Evolutionary conservation across 2,329 filamentous ascomycete species (phyloP).

Genomic region (Cordyceps militaris): DNA sequence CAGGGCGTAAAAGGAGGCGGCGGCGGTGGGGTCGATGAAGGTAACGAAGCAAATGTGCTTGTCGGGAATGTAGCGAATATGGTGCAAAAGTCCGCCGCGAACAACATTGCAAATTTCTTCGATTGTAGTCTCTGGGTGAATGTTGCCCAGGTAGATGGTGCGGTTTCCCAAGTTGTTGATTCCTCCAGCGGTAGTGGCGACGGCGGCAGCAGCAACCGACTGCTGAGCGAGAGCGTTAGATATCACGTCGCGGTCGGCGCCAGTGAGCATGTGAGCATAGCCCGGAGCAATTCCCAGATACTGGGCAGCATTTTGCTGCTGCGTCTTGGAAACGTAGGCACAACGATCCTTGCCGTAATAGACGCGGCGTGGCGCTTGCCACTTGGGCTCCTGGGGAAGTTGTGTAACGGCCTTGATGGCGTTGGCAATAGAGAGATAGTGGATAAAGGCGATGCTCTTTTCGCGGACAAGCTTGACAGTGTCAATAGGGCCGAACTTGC

Average conservation of each 20-base stretch:
- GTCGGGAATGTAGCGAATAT: constrained; percentile 98
- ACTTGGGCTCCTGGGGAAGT: constrained; percentile 91
- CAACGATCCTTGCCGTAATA: constrained; percentile 99
- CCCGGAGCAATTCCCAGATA: constrained; percentile 95
- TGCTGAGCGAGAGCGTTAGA: constrained; percentile 95
- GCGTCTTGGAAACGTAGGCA: constrained; percentile 97
- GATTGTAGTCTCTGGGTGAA: constrained; percentile 96
- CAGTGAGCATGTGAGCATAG: constrained; percentile 93
- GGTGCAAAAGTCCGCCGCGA: constrained; percentile 86
- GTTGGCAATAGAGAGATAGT: constrained; percentile 95
- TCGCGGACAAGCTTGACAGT: constrained; percentile 97
- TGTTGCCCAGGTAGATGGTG: constrained; percentile 97
- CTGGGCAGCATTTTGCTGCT: constrained; percentile 97
- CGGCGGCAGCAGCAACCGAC: constrained; percentile 91
- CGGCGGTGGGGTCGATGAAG: constrained; percentile 96
- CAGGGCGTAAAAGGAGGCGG: constrained; percentile 93
- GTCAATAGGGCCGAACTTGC: constrained; percentile 94
- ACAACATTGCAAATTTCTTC: constrained; percentile 99
- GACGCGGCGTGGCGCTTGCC: constrained; percentile 90
- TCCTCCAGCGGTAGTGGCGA: constrained; percentile 91
- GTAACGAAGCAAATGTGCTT: constrained; percentile 99
- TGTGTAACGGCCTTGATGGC: constrained; percentile 97
- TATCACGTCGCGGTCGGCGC: constrained; percentile 91
- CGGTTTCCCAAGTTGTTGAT: constrained; percentile 97
- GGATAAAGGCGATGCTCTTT: constrained; percentile 96